Base-by-base conservation (phyloP, 2,329 filamentous ascomycete genomes). In the Colletotrichum viniferum region DNA sequence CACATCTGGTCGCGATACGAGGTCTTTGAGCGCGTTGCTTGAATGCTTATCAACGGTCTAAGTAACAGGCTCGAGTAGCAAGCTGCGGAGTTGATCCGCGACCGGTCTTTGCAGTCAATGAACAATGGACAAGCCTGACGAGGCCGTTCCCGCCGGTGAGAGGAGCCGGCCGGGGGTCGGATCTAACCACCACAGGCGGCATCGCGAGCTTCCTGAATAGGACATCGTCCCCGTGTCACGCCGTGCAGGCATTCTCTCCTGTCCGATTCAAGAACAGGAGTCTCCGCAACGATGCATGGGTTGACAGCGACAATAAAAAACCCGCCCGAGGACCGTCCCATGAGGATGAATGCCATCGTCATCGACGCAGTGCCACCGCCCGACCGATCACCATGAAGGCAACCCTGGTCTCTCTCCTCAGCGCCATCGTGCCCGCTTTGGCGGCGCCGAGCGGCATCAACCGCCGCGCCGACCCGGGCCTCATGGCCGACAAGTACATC, bases 401-500 rank as follows among this genome's bases (percentile, higher is more conserved):
- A 48, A 60, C 71, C 13, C 24, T 74, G 4, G 26, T 70, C 48
- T 56, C 60, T 16, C 43, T 74, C 48, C 71, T 74, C 34, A 28
- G 58, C 66, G 60, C 66, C 60, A 36, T 65, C 30, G 24, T 60
- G 58, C 66, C 66, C 60, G 66, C 71, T 12, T 26, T 74, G 9
- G 71, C 71, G 56, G 71, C 65, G 30, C 71, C 71, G 30, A 73
- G 58, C 43, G 30, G 58, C 30, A 24, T 73, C 18, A 28, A 14
- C 24, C 65, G 58, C 65, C 65, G 34, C 14, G 26, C 36, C 55
- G 63, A 64, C n/a, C 13, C 56, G 43, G 28, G 34, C 66, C 69
- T 85, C 56, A 76, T 85, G 60, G 77, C 84, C 66, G 83, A 82
- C 77, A 87, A 85, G 78, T 88, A 87, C 79, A 88, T 88, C 73